Evolutionary conservation across 2,329 filamentous ascomycete genomes (phyloP), one percentile per base, ranked within the genome.

Genomic region (Aspergillus sp.): DNA sequence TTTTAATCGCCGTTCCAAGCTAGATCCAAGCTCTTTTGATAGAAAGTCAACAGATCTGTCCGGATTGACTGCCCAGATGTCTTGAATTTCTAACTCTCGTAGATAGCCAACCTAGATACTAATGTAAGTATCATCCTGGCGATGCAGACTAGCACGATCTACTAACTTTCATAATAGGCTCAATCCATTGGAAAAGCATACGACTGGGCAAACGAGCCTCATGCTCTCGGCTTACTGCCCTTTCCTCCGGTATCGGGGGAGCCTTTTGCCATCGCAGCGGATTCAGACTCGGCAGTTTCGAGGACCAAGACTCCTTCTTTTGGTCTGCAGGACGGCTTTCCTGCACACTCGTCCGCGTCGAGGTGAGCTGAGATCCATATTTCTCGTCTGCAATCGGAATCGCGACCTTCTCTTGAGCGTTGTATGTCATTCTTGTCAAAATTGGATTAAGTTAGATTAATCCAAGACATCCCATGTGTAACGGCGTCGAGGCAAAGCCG

Each of bases 1-100:
- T 50, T 85, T 82, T 6, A 86, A 80, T n/a, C 91, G 84, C 64
- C 81, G 84, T 61, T 88, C 80, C 72, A 97, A 93, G 0, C 89
- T 85, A 6, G 79, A 81, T 60, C 87, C 83, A 50, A 96, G 78
- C 65, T 83, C 89, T 7, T 78, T 75, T 7, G 90, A 87, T 74
- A 96, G 80, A 11, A 86, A 79, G 63, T 91, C 87, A 49, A 91
- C 87, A 16, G 86, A 84, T 61, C 95, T 84, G 61, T 90, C 80
- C 0, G 93, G 93, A 64, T 97, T 97, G 66, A 98, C 90, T 1
- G 82, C 79, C 89, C 92, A 98, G 58, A 99, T 87, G 73, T 99
- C 95, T 65, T 90, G 90, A 57, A 88, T 78, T 69, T 96, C 89
- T 2, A 99, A 83, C 2, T 88, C 86, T 14, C 95, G 88, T 71